Evolutionary conservation across 1,139 yeast genomes (phyloP), one percentile per base, ranked within the genome.

Genomic region (Arxiozyma heterogenica): DNA sequence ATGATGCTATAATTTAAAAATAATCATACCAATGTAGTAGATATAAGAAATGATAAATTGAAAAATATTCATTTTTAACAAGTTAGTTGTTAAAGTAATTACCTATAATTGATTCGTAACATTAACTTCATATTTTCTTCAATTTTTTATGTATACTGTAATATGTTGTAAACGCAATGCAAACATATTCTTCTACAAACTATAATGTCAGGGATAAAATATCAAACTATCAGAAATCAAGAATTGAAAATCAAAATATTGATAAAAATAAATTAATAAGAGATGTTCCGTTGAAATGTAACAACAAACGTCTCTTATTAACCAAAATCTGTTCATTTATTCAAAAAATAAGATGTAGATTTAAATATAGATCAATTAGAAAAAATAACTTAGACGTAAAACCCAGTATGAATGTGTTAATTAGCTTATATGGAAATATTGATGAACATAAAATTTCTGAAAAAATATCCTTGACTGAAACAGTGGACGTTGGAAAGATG

Each of bases 401-500:
- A 22, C 20, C 47, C 17, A n/a, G 6, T n/a, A 9, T 44, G 4
- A 17, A 25, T 22, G 30, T 18, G 12, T 34, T 34, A 15, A 34
- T 12, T 34, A 12, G n/a, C 17, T 34, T 34, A 34, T 34, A 34
- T 34, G 39, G 39, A 34, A 15, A 34, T 34, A 34, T 34, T 17
- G 2, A 34, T 34, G 39, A 34, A 34, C 17, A 12, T 15, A 34
- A 34, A 34, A 34, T 15, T 34, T 34, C 39, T 15, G n/a, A 34
- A 4, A 34, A 2, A 15, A 15, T 15, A 4, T 6, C 21, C 17
- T 34, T 30, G 23, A 17, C 2, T 22, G 51, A 42, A 30, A 21
- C 38, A 7, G 23, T 51, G 3, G 49, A 44, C 41, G 25, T 51
- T 11, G 53, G 53, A 2, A 41, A 46, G 42, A 42, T 45, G 20